phyloP scores from a whole-genome alignment of 768 basidiomycete genomes.

The Hygrocybe punicea region DNA sequence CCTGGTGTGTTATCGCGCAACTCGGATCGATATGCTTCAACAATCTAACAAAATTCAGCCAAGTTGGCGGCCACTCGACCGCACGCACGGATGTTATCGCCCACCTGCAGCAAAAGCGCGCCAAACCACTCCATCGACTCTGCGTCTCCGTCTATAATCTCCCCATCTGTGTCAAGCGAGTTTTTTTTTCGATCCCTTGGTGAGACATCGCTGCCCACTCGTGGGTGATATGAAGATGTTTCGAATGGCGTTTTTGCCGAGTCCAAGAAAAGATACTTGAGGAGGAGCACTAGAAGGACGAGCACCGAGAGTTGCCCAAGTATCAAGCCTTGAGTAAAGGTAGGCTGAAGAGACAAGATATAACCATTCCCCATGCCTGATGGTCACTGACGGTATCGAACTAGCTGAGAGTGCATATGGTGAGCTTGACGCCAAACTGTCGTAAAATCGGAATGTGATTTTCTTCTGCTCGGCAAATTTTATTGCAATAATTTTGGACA shows the following conservation, averaged over 20 bases:
- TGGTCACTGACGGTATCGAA: background rate
- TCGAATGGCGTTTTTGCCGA: conserved; percentile 57
- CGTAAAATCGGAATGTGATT: background rate
- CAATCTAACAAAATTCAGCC: conserved; percentile 46
- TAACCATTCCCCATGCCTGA: conserved; percentile 50
- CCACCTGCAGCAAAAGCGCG: conserved; percentile 73
- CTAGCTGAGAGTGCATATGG: background rate
- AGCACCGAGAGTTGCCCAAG: conserved; percentile 90
- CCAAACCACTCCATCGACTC: conserved; percentile 96
- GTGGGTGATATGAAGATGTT: conserved; percentile 57
- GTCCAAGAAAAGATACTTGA: conserved; percentile 95
- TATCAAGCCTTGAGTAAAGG: conserved; percentile 93
- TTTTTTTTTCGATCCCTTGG: conserved; percentile 36
- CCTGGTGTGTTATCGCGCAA: conserved; percentile 68
- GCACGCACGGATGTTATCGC: conserved; percentile 9
- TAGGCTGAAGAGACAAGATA: conserved; percentile 73
- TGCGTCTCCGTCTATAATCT: conserved; percentile 27
- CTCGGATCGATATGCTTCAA: conserved; percentile 73
- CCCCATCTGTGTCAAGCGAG: conserved; percentile 19
- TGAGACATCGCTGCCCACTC: conserved; percentile 47
- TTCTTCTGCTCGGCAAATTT: background rate
- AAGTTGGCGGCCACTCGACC: background rate
- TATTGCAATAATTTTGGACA: background rate
- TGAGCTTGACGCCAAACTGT: background rate
- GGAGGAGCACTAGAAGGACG: conserved; percentile 68